Conservation (phyloP, 2,329 filamentous ascomycete genomes). For the Colletotrichum lini region DNA sequence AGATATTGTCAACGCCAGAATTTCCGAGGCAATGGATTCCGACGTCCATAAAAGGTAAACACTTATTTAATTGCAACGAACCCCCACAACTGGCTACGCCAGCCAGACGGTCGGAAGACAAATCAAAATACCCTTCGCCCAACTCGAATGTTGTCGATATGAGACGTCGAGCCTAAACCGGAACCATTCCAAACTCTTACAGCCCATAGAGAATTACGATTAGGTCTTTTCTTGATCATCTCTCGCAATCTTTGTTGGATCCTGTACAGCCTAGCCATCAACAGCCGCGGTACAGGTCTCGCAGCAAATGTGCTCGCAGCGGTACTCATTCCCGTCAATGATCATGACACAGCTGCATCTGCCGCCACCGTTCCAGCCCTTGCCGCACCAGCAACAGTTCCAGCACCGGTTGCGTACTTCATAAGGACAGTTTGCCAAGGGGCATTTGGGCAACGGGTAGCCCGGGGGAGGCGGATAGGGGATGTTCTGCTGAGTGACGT, state of each 20-base stretch:
- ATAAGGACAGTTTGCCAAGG: slow-evolving; percentile 64
- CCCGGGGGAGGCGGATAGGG: slow-evolving; percentile 64
- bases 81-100: no score
- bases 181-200: no score
- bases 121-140: no score
- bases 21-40: no score
- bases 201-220: no score
- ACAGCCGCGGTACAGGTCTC: slow-evolving; percentile 61
- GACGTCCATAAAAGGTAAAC: no score
- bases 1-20: no score
- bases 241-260: no score
- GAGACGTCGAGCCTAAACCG: no score
- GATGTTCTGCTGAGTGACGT: slow-evolving; percentile 59
- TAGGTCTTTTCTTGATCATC: neutral
- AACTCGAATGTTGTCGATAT: no score
- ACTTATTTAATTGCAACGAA: no score
- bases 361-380: slow-evolving; percentile 64
- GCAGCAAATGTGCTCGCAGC: slow-evolving; percentile 70
- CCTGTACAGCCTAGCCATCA: slow-evolving; percentile 44
- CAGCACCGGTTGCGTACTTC: slow-evolving; percentile 64
- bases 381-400: slow-evolving; percentile 72
- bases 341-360: slow-evolving; percentile 69
- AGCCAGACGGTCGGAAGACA: no score
- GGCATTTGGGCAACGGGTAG: slow-evolving; percentile 59
- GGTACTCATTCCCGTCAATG: slow-evolving; percentile 62